These are phyloP conservation scores for Penicillium freii DNA, from an alignment of 2,329 filamentous ascomycete species.

Conservation along the genomic window DNA sequence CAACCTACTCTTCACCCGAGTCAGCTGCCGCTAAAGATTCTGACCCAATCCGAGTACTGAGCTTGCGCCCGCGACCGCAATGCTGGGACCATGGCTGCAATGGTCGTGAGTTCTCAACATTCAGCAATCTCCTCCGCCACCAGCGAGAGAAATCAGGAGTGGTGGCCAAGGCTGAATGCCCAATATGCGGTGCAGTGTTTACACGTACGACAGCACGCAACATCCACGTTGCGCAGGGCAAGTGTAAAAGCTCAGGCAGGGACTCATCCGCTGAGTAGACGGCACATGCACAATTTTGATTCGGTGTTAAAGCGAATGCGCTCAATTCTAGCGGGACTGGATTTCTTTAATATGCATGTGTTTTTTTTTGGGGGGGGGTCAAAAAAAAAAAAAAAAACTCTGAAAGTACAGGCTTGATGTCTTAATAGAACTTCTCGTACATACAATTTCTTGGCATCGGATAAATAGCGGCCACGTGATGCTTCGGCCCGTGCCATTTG, in stretches of 20 bases:
- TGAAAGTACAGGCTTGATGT: slow-evolving; percentile 1
- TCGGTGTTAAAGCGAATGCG: slow-evolving; percentile 1
- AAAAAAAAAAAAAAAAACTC: neutral
- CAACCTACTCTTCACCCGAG: slow-evolving; percentile 31
- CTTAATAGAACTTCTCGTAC: neutral
- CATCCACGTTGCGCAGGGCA: slow-evolving; percentile 81
- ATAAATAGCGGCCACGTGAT: slow-evolving; percentile 13
- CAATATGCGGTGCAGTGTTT: slow-evolving; percentile 89
- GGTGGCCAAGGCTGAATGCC: slow-evolving; percentile 82
- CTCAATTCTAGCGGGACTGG: neutral
- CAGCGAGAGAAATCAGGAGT: slow-evolving; percentile 93
- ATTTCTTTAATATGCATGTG: neutral
- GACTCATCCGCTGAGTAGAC: slow-evolving; percentile 30
- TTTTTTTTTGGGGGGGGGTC: neutral
- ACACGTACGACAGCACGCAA: slow-evolving; percentile 86
- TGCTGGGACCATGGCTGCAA: slow-evolving; percentile 98
- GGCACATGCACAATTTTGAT: neutral
- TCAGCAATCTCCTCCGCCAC: slow-evolving; percentile 89
- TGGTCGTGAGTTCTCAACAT: slow-evolving; percentile 90
- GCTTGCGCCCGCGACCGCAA: slow-evolving; percentile 83
- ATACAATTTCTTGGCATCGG: neutral
- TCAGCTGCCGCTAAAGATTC: slow-evolving; percentile 32
- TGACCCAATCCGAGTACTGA: slow-evolving; percentile 65
- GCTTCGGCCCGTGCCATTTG: slow-evolving; percentile 15
- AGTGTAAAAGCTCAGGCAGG: slow-evolving; percentile 67